Evolutionary conservation across 75 land plant genomes (phyloP), one percentile per base, ranked within the genome.

Genomic region (Selaginella tamariscina): DNA sequence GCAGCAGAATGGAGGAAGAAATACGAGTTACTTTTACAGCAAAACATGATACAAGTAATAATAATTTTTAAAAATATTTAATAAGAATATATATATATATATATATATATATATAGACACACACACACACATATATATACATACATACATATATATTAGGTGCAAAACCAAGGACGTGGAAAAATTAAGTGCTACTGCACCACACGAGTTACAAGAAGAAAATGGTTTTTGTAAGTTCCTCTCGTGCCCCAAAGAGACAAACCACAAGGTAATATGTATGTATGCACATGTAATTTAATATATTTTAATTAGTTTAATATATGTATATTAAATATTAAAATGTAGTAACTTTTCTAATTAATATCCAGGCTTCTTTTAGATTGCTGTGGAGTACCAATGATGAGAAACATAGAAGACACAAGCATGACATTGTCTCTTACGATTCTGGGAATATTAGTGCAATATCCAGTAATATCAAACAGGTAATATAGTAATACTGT

Each of bases 1-100:
- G 98, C 98, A 62, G 84, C 83, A 32, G 81, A 86, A 60, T 93
- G 98, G 98, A 93, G 89, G 74, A 83, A 83, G 18, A 93, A 82
- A 73, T 93, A 83, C 75, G 95, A 93, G 75, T 54, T 5, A 5
- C 49, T 39, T 39, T 15, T 39, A 39, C 49, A 39, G 49, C 11
- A 39, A 39, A 39, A 39, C 11, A 39, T 39, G 11, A 5, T 39
- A 5, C 49, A 39, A 15, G 49, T 39, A 39, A 5, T 39, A 5
- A 15, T 39, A 39, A 5, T 5, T 15, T 39, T 39, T 39, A 39
- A 39, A 39, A 5, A 5, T 5, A 39, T n/a, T n/a, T n/a, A n/a
- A n/a, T n/a, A n/a, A n/a, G n/a, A n/a, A n/a, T n/a, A n/a, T n/a
- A n/a, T n/a, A n/a, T n/a, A n/a, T n/a, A n/a, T n/a, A n/a, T n/a